Conservation (phyloP, 148 eudicot genomes). For the Persicaria maculosa region DNA sequence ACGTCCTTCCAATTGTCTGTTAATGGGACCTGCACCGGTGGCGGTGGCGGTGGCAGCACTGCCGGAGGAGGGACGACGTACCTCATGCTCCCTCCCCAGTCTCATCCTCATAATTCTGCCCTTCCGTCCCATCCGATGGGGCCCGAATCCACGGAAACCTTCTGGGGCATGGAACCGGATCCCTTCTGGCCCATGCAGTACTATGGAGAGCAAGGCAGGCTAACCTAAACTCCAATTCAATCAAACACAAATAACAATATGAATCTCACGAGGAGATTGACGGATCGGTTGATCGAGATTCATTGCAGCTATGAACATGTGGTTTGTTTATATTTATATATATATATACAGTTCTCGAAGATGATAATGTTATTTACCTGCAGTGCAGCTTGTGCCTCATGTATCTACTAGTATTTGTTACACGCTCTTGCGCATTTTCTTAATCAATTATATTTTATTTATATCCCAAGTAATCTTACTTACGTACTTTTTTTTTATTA, state of each 20-base stretch:
- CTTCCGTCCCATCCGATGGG: background rate
- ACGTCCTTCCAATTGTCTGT: background rate
- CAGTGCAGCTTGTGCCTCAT: background rate
- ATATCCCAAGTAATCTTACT: too few relatives aligned
- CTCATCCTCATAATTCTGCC: conserved; percentile 21
- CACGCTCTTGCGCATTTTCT: too few relatives aligned
- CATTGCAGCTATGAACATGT: background rate
- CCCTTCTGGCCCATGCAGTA: conserved; percentile 74
- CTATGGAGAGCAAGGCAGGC: conserved; percentile 24
- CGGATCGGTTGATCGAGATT: background rate
- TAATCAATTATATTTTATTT: too few relatives aligned
- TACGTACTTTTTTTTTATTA: too few relatives aligned
- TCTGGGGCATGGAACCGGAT: conserved; percentile 45
- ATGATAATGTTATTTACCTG: background rate
- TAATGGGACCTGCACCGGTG: conserved; percentile 2
- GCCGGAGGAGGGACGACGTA: conserved; percentile 15
- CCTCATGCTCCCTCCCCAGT: conserved; percentile 16
- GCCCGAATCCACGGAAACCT: conserved; percentile 25
- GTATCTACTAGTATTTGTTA: background rate
- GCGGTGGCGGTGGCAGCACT: background rate
- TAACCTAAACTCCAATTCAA: background rate
- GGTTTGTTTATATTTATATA: background rate
- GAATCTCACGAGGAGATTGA: conserved; percentile 1
- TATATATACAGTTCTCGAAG: background rate
- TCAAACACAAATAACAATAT: background rate